Percentiles rank a stretch among this genome's conserved stretches.
Evolutionary conservation across 164 flowering plant species (phyloP).

Genomic region (Umbellularia californica): DNA sequence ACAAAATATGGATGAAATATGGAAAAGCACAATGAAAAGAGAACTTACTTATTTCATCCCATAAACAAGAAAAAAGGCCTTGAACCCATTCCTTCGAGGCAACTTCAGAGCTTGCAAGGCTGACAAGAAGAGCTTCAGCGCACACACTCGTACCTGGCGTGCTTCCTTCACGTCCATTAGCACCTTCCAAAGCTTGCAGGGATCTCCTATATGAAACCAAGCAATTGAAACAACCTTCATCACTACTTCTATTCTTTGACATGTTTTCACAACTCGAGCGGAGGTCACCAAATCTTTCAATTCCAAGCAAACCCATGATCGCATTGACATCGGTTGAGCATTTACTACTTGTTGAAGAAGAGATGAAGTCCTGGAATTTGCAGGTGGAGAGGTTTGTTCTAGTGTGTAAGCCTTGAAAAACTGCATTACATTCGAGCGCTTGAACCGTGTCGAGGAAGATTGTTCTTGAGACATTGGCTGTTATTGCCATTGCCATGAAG

Average conservation of each 20-base stretch:
- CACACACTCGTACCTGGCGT: slow-evolving; percentile 8
- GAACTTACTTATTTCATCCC: slow-evolving; percentile 24
- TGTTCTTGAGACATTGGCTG: slow-evolving; percentile 12
- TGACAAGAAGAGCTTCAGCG: slow-evolving; percentile 23
- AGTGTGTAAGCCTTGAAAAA: slow-evolving; percentile 13
- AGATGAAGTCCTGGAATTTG: slow-evolving; percentile 13
- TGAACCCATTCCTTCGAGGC: slow-evolving; percentile 18
- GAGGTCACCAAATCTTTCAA: slow-evolving; percentile 10
- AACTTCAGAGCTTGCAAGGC: slow-evolving; percentile 25
- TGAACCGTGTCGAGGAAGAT: slow-evolving; percentile 17
- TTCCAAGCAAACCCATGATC: slow-evolving; percentile 2
- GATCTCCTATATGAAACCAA: slow-evolving; percentile 13
- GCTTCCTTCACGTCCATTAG: neutral
- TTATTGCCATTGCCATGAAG: slow-evolving; percentile 18
- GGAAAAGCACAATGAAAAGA: neutral
- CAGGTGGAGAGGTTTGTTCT: slow-evolving; percentile 14
- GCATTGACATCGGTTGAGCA: slow-evolving; percentile 8
- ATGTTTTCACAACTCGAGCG: slow-evolving; percentile 12
- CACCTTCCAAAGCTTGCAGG: slow-evolving; percentile 15
- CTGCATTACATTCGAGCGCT: slow-evolving; percentile 14
- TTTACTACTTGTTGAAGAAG: neutral
- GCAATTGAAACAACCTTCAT: slow-evolving; percentile 18
- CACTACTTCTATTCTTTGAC: slow-evolving; percentile 3
- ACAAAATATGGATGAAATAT: neutral
- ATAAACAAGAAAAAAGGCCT: slow-evolving; percentile 24